These are phyloP conservation scores for Orychophragmus violaceus DNA, from an alignment of 345 rosid genomes.

Conservation along the genomic window DNA sequence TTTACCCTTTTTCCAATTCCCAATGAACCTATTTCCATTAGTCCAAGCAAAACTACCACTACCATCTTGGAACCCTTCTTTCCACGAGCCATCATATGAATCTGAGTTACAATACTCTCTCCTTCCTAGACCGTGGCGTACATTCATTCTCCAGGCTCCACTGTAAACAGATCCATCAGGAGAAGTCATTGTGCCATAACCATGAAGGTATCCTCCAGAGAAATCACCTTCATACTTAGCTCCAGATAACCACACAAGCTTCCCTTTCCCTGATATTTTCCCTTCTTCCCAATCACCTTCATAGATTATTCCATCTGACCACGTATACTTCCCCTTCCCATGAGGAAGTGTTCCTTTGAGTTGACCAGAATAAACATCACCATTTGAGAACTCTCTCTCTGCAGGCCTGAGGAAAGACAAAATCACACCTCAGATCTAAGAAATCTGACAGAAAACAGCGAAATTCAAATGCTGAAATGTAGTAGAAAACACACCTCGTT, in stretches of 20 bases:
- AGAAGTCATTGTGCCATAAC: constrained; percentile 53
- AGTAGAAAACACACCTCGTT: constrained; percentile 6
- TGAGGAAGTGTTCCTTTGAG: constrained; percentile 58
- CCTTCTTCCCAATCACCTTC: constrained; percentile 95
- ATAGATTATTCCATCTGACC: constrained; percentile 62
- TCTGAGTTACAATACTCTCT: constrained; percentile 70
- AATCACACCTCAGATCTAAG: not conserved
- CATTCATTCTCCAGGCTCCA: constrained; percentile 89
- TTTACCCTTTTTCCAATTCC: constrained; percentile 78
- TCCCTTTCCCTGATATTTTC: constrained; percentile 75
- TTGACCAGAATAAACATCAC: constrained; percentile 62
- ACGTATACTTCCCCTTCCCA: constrained; percentile 69
- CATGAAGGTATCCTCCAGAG: constrained; percentile 84
- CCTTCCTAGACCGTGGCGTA: constrained; percentile 72
- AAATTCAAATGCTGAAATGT: not conserved
- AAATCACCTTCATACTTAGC: constrained; percentile 79
- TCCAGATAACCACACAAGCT: constrained; percentile 61
- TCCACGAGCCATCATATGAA: constrained; percentile 83
- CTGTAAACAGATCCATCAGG: constrained; percentile 55
- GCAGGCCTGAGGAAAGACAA: constrained; percentile 37
- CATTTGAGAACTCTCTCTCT: constrained; percentile 48
- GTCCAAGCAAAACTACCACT: constrained; percentile 74
- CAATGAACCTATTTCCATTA: constrained; percentile 67
- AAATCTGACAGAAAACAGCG: too few relatives aligned
- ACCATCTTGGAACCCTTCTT: constrained; percentile 82